Base-by-base conservation (phyloP, 2,329 filamentous ascomycete species). In the Nakataea oryzae region DNA sequence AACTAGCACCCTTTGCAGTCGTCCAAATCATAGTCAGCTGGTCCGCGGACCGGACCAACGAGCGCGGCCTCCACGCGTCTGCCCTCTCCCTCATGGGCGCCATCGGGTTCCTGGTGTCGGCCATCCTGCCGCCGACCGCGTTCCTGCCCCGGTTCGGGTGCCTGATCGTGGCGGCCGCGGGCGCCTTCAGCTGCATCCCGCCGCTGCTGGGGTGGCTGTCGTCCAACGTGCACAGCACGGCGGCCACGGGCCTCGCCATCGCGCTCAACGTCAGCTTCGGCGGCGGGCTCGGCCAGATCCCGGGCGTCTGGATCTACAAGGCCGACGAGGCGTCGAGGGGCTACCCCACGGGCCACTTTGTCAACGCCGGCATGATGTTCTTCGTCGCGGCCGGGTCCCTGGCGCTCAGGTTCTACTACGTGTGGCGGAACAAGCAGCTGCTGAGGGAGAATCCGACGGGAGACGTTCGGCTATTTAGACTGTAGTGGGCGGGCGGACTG, bases 291-390 rank as follows among this genome's bases (percentile, higher is more conserved):
- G 82, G 83, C 2, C 82, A 85, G 66, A 85, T 85, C 57, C 76
- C 79, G 0, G 82, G 81, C 0, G 81, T 84, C 0, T 85, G 82
- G 82, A 85, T 85, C 61, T 85, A 84, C 68, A 83, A 82, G 64
- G 74, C 77, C 2, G 69, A 79, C 47, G 81, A 85, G 68, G 78
- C 76, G 34, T 71, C 72, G 55, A 72, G 64, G 24, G 82, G 82
- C 0, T 85, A 84, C 70, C 81, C 81, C 0, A 84, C 81, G 0
- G 83, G 82, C 0, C 82, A 85, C 68, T 83, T 79, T 76, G 77
- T 75, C 14, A 83, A 83, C 70, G 79, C 79, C 12, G 80, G 72
- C 21, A 65, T 83, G 63, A 67, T 83, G 24, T 74, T 83, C 27
- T 78, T 81, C 57, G 79, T 81, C 3, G 72, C 75, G 26, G 74